Conservation (phyloP, 2,329 filamentous ascomycete genomes). For the Pseudocercospora fuligena region DNA sequence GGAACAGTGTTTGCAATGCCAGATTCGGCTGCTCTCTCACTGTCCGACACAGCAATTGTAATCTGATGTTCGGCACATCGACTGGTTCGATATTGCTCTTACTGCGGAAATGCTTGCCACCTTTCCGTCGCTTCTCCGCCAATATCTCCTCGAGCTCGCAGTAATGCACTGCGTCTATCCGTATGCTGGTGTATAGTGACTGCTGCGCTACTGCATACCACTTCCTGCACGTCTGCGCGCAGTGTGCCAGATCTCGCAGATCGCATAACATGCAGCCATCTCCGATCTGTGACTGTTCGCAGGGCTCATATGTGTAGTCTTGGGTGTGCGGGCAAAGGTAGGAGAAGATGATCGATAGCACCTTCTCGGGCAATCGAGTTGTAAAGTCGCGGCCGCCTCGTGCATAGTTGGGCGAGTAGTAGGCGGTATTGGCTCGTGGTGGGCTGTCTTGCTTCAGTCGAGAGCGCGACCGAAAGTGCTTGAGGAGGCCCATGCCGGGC, state of each 20-base stretch:
- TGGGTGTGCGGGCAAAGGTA: constrained; percentile 81
- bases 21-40: constrained; percentile 76
- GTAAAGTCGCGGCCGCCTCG: constrained; percentile 46
- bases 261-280: constrained; percentile 93
- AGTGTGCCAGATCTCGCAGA: constrained; percentile 83
- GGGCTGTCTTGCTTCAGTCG: constrained; percentile 46
- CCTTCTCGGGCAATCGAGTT: constrained; percentile 63
- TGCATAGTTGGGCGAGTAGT: constrained; percentile 19
- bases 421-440: constrained; percentile 34
- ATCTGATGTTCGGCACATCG: constrained; percentile 75
- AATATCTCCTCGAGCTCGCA: constrained; percentile 84
- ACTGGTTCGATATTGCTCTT: constrained; percentile 74
- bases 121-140: constrained; percentile 73
- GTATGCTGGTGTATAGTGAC: constrained; percentile 77
- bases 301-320: constrained; percentile 79
- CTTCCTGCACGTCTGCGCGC: constrained; percentile 71
- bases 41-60: constrained; percentile 79
- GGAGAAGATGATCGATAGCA: constrained; percentile 78
- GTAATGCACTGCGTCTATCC: constrained; percentile 93
- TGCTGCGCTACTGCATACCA: constrained; percentile 68
- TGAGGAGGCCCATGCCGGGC: constrained; percentile 53
- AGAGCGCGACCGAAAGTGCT: constrained; percentile 53
- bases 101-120: constrained; percentile 56
- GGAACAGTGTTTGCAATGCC: constrained; percentile 71
- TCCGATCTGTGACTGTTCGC: constrained; percentile 77